phyloP scores from a whole-genome alignment of 768 basidiomycete genomes.

The Russula emetica region DNA sequence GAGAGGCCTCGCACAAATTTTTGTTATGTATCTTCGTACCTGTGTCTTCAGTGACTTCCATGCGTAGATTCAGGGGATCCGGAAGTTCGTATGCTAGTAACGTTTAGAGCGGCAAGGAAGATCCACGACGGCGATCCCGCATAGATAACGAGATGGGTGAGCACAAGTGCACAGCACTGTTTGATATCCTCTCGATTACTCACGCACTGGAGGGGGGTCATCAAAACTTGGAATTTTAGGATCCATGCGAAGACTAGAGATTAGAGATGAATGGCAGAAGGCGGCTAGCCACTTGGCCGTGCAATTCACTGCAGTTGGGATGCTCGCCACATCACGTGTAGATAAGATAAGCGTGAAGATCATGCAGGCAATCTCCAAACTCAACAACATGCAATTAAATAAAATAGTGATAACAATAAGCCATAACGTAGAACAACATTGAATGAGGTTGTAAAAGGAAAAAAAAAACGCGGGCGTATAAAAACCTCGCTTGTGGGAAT shows the following conservation, averaged over 20 bases:
- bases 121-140: background rate
- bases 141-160: constrained; percentile 7
- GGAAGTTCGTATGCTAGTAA: constrained; percentile 30
- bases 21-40: constrained; percentile 13
- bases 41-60: constrained; percentile 23
- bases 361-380: too few relatives aligned
- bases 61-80: constrained; percentile 26
- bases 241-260: constrained; percentile 5
- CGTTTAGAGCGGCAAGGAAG: constrained; percentile 22
- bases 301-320: too few relatives aligned
- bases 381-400: background rate
- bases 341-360: background rate
- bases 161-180: background rate
- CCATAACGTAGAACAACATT: background rate
- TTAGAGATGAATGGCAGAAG: constrained; percentile 3
- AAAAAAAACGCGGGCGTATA: background rate
- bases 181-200: constrained; percentile 12
- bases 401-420: constrained; percentile 14
- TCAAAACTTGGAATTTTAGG: background rate
- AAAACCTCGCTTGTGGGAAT: background rate
- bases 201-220: constrained; percentile 11
- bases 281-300: too few relatives aligned
- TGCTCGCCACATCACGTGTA: constrained; percentile 4
- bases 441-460: background rate
- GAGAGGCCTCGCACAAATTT: background rate